A percentile compares a stretch with the other conserved stretches of the same genome.
Conservation (phyloP, 495 filamentous ascomycete genomes). For the Neurospora sp. region DNA sequence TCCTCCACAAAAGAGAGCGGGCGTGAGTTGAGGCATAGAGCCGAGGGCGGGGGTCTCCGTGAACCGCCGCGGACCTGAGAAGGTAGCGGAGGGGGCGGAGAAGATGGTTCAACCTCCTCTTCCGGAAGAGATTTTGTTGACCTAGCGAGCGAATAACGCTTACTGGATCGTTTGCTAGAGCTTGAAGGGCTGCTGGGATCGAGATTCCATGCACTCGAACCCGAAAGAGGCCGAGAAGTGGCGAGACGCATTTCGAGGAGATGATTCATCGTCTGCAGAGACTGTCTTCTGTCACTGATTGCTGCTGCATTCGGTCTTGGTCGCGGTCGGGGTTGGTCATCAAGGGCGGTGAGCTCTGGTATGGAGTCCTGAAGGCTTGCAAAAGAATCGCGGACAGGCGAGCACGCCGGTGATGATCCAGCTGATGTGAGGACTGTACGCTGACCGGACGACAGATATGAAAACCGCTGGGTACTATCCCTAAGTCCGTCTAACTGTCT, state of each 20-base stretch:
- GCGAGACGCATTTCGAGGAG: conserved; percentile 28
- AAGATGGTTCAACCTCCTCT: conserved; percentile 1
- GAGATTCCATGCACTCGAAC: neutral
- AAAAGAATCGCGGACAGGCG: conserved; percentile 38
- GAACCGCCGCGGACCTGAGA: conserved; percentile 9
- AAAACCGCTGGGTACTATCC: conserved; percentile 48
- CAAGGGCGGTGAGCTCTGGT: conserved; percentile 12
- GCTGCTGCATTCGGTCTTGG: conserved; percentile 41
- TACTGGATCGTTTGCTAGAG: conserved; percentile 20
- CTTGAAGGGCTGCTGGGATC: neutral
- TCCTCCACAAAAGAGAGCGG: conserved; percentile 41
- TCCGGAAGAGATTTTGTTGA: conserved; percentile 8
- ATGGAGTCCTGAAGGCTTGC: conserved; percentile 26
- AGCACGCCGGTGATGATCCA: conserved; percentile 42
- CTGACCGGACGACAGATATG: conserved; percentile 51
- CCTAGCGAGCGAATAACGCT: conserved; percentile 30
- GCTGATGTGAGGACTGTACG: conserved; percentile 45
- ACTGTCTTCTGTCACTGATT: conserved; percentile 43
- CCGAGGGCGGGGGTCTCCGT: conserved; percentile 32
- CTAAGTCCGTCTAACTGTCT: conserved; percentile 39
- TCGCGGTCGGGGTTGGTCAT: conserved; percentile 25
- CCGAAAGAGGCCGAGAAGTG: conserved; percentile 17
- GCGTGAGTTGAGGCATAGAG: conserved; percentile 29
- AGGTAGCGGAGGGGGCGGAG: neutral
- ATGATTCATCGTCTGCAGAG: conserved; percentile 39